These are phyloP conservation scores for Keqinozyma sinolaborantium DNA, from an alignment of 1,139 yeast species.

Conservation along the genomic window DNA sequence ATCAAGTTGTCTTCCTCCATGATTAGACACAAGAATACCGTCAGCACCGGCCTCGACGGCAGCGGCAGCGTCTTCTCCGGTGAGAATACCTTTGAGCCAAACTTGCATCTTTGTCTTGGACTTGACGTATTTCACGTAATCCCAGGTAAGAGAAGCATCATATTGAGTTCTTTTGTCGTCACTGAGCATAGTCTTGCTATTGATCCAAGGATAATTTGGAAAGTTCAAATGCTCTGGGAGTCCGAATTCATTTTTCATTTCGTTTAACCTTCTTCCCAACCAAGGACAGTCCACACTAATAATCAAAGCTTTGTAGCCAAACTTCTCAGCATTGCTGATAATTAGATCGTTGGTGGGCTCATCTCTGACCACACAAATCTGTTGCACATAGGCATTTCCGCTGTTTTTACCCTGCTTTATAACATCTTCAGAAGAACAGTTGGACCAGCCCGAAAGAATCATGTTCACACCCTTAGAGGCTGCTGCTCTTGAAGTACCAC, in stretches of 20 bases:
- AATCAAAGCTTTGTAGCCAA: slow-evolving; percentile 78
- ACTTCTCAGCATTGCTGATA: slow-evolving; percentile 69
- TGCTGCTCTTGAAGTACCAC: too few species aligned
- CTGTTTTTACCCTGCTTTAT: too few species aligned
- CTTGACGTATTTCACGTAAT: slow-evolving; percentile 58
- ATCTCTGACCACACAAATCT: too few species aligned
- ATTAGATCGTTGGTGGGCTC: too few species aligned
- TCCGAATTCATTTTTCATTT: too few species aligned
- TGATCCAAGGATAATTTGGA: slow-evolving; percentile 86
- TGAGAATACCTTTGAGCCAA: slow-evolving; percentile 67
- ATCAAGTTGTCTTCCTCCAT: slow-evolving; percentile 75
- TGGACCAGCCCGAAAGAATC: too few species aligned
- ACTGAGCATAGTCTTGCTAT: slow-evolving; percentile 77
- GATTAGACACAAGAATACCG: slow-evolving; percentile 66
- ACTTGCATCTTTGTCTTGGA: slow-evolving; percentile 61
- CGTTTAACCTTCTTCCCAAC: slow-evolving; percentile 86
- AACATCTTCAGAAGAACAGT: too few species aligned
- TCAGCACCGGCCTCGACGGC: slow-evolving; percentile 63
- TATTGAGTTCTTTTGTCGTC: too few species aligned
- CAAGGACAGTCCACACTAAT: slow-evolving; percentile 95
- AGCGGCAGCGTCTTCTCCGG: slow-evolving; percentile 61
- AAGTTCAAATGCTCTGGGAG: slow-evolving; percentile 29
- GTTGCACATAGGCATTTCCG: too few species aligned
- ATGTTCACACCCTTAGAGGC: too few species aligned
- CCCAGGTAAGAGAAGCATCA: slow-evolving; percentile 74